These are phyloP conservation scores for Naegleria lovaniensis DNA, from an alignment of 208 protist genomes.

Conservation along the genomic window DNA sequence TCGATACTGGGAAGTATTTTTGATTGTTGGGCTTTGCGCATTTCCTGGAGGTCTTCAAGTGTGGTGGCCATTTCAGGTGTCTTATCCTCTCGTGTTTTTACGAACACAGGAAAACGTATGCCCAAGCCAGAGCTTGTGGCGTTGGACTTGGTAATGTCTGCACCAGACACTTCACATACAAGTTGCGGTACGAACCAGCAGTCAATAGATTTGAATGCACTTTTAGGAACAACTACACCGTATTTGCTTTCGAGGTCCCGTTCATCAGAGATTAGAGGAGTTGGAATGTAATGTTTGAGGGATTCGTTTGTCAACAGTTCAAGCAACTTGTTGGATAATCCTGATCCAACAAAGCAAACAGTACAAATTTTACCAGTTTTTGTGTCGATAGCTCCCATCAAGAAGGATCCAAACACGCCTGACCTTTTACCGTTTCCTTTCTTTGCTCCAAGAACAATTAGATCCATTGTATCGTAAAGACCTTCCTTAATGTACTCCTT, in stretches of 20 bases:
- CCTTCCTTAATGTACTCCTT: slow-evolving; percentile 96
- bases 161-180: slow-evolving; percentile 98
- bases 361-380: slow-evolving; percentile 93
- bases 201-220: slow-evolving; percentile 66
- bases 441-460: slow-evolving; percentile 96
- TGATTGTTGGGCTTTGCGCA: slow-evolving; percentile 55
- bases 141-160: slow-evolving; percentile 92
- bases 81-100: slow-evolving; percentile 97
- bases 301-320: slow-evolving; percentile 52
- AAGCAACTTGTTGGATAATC: slow-evolving; percentile 89
- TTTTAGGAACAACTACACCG: neutral
- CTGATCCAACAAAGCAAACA: slow-evolving; percentile 95
- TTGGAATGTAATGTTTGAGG: slow-evolving; percentile 51
- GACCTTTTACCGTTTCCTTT: slow-evolving; percentile 96
- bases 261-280: slow-evolving; percentile 70
- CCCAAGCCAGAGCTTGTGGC: slow-evolving; percentile 80
- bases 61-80: slow-evolving; percentile 77
- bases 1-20: neutral
- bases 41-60: slow-evolving; percentile 77
- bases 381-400: slow-evolving; percentile 94
- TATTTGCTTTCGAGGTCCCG: slow-evolving; percentile 27
- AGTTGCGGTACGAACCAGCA: slow-evolving; percentile 89
- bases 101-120: slow-evolving; percentile 96
- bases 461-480: slow-evolving; percentile 94
- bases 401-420: slow-evolving; percentile 92